Base-by-base conservation (phyloP, 2,329 filamentous ascomycete genomes). In the Colletotrichum horii region DNA sequence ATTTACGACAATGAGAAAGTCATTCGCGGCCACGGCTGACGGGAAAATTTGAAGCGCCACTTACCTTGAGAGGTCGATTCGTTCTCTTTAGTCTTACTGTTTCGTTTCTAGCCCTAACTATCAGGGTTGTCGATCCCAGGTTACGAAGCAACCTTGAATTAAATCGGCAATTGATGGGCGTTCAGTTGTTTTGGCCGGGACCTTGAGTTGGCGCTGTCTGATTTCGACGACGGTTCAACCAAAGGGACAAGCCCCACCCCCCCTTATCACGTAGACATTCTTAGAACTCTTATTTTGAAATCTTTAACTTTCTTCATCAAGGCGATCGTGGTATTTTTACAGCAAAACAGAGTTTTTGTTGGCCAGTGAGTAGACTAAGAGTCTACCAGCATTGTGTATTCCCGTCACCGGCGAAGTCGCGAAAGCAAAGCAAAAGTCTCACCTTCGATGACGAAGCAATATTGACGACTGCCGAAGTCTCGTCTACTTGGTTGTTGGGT, bases 231-330 rank as follows among this genome's bases (percentile, higher is more conserved):
- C 8, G 38, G 19, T n/a, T 43, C 6, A 2, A 43, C 8, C 8
- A 43, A n/a, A 43, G 16, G 4, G 19, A n/a, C 8, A 43, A 3
- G 8, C 9, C 38, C 38, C n/a, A n/a, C 3, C 38, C 1, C 9
- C n/a, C n/a, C n/a, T n/a, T n/a, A 3, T 5, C 9, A 43, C 19
- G 16, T 43, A 3, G 19, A 48, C 19, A 19, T n/a, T n/a, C 5
- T n/a, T 48, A 19, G 0, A 6, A 48, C 5, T n/a, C n/a, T 12
- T 5, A 48, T 12, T n/a, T 48, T n/a, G 3, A 0, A 48, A 4
- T 7, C n/a, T 9, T n/a, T 48, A 4, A 48, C 5, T 48, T 6
- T 2, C 6, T n/a, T 4, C 19, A 48, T 48, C 5, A 7, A 48
- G 19, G 3, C 1, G 19, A 48, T 2, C 3, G 9, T 0, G 9